A percentile compares a stretch with the other conserved stretches of the same genome.
phyloP scores from a whole-genome alignment of 2,329 filamentous ascomycete species.

The Xylariaceae sp. region DNA sequence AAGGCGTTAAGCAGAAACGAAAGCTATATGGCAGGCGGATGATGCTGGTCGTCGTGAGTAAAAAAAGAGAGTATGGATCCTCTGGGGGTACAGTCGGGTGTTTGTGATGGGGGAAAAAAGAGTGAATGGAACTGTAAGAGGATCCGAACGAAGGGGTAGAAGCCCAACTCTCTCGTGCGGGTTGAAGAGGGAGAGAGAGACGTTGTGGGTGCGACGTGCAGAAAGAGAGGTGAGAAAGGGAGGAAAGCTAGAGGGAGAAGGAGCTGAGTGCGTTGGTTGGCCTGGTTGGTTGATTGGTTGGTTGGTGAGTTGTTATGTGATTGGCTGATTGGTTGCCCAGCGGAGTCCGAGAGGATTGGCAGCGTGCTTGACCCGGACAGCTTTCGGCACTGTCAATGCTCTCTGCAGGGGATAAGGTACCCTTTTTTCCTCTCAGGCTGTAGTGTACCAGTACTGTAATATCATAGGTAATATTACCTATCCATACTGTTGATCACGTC shows the following conservation, averaged over 20 bases:
- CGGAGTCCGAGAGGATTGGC: constrained; percentile 26
- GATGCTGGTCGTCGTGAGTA: constrained; percentile 20
- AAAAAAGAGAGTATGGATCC: constrained; percentile 33
- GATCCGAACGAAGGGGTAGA: constrained; percentile 22
- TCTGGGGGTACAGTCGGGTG: constrained; percentile 30
- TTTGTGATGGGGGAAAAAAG: constrained; percentile 29
- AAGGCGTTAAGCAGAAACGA: constrained; percentile 28
- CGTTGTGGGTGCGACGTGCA: constrained; percentile 23
- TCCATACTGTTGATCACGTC: no score
- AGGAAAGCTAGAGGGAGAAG: constrained; percentile 21
- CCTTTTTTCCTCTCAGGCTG: background rate
- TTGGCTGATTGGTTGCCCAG: constrained; percentile 5
- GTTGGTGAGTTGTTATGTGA: no score
- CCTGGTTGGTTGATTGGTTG: constrained; percentile 24
- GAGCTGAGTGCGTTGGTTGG: constrained; percentile 10
- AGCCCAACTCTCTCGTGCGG: constrained; percentile 22
- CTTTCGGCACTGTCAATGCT: constrained; percentile 8
- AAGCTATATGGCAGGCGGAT: constrained; percentile 8
- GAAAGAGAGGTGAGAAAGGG: constrained; percentile 16
- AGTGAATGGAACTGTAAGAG: constrained; percentile 35
- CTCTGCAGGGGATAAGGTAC: background rate
- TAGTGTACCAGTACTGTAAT: no score
- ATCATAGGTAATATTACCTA: no score
- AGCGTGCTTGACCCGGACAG: constrained; percentile 9
- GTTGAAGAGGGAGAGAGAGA: constrained; percentile 17